A percentile compares a stretch with the other conserved stretches of the same genome.
phyloP scores from a whole-genome alignment of 352 stramenopile genomes.

The Globisporangium carolinianum region DNA sequence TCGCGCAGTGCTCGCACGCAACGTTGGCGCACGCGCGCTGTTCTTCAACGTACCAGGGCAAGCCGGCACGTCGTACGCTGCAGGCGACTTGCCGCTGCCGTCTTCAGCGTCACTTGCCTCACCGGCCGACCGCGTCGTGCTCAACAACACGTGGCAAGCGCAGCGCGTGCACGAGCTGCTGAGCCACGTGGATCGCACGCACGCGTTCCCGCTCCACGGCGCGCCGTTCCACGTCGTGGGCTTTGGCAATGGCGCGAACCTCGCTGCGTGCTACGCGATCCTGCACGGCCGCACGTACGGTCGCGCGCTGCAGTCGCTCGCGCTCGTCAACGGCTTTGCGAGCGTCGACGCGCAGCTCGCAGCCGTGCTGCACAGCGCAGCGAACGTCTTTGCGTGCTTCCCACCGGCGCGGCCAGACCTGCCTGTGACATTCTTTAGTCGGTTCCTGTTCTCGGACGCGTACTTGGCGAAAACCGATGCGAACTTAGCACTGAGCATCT shows the following conservation, averaged over 20 bases:
- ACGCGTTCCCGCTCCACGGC: slow-evolving; percentile 55
- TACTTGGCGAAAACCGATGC: slow-evolving; percentile 83
- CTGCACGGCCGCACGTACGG: slow-evolving; percentile 38
- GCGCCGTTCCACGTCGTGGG: slow-evolving; percentile 85
- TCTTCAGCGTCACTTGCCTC: too few species aligned
- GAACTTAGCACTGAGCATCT: slow-evolving; percentile 89
- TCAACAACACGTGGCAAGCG: slow-evolving; percentile 87
- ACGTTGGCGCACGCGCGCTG: slow-evolving; percentile 78
- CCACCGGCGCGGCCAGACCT: slow-evolving; percentile 77
- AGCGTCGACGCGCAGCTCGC: slow-evolving; percentile 69
- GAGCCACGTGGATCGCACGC: slow-evolving; percentile 57
- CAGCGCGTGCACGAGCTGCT: slow-evolving; percentile 84
- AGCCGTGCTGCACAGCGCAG: slow-evolving; percentile 67
- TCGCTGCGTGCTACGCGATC: slow-evolving; percentile 65
- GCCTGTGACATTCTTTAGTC: slow-evolving; percentile 82
- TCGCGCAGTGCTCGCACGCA: slow-evolving; percentile 59
- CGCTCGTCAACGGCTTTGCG: slow-evolving; percentile 84
- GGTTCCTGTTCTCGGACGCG: slow-evolving; percentile 90
- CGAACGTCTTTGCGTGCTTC: slow-evolving; percentile 82
- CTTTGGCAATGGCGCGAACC: slow-evolving; percentile 85
- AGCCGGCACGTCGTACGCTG: slow-evolving; percentile 57
- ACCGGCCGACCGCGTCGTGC: slow-evolving; percentile 20
- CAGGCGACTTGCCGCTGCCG: too few species aligned
- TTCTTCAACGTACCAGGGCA: slow-evolving; percentile 91
- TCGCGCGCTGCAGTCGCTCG: slow-evolving; percentile 50